phyloP scores from a whole-genome alignment of 2,329 filamentous ascomycete genomes.

The Pseudopyricularia javanii region DNA sequence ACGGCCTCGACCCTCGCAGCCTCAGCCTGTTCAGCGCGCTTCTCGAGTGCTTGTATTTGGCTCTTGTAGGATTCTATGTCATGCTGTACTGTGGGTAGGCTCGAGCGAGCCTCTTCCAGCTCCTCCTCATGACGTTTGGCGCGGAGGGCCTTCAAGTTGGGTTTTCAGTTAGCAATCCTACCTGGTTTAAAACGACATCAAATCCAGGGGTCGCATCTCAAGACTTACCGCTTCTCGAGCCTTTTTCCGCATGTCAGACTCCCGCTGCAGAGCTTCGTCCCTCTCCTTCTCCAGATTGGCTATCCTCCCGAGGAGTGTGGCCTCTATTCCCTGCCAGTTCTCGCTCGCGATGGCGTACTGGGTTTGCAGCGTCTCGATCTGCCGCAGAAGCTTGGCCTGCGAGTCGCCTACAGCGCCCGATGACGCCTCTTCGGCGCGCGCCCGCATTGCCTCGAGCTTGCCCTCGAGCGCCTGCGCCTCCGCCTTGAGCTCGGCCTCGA shows the following conservation, averaged over 20 bases:
- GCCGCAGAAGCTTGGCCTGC: conserved; percentile 79
- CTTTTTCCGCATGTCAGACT: conserved; percentile 81
- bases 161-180: background rate
- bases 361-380: conserved; percentile 89
- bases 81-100: conserved; percentile 50
- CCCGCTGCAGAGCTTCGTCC: conserved; percentile 71
- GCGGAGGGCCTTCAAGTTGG: conserved; percentile 40
- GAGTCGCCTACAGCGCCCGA: conserved; percentile 71
- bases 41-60: conserved; percentile 49
- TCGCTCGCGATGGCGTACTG: conserved; percentile 91
- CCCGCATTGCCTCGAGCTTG: conserved; percentile 78
- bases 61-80: conserved; percentile 49
- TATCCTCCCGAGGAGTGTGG: conserved; percentile 67
- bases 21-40: conserved; percentile 54
- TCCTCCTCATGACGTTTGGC: conserved; percentile 67
- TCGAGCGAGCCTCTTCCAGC: conserved; percentile 55
- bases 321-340: conserved; percentile 96
- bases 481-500: conserved; percentile 68
- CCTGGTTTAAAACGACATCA: background rate
- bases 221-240: conserved; percentile 67
- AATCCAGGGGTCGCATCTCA: background rate
- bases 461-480: conserved; percentile 71
- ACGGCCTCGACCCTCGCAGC: conserved; percentile 45
- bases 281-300: conserved; percentile 77
- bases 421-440: conserved; percentile 77